These are phyloP conservation scores for Trifolium subterraneum DNA, from an alignment of 306 rosid genomes.

Conservation along the genomic window DNA sequence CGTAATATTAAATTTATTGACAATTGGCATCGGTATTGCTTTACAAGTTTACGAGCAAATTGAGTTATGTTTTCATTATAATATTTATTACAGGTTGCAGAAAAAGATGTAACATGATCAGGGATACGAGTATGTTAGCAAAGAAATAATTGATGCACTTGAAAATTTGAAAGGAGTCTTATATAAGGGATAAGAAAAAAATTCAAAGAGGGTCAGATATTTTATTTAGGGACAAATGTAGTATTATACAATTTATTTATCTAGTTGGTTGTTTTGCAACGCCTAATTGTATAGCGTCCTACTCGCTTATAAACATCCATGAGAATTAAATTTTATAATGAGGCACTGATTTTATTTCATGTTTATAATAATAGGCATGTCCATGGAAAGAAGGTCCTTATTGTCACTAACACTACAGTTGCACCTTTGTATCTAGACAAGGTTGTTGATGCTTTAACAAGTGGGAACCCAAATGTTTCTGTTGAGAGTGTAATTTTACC, in stretches of 20 bases:
- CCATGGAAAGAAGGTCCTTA: slow-evolving; percentile 90
- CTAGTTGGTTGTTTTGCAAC: neutral
- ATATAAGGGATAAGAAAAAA: neutral
- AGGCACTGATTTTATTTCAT: neutral
- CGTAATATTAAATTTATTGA: too few relatives aligned
- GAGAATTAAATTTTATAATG: slow-evolving; percentile 1
- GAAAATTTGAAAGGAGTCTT: neutral
- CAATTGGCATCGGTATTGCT: too few relatives aligned
- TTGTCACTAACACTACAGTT: slow-evolving; percentile 82
- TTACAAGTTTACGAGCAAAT: too few relatives aligned
- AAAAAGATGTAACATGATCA: neutral
- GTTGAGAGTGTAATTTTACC: slow-evolving; percentile 88
- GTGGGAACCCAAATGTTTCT: slow-evolving; percentile 77
- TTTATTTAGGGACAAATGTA: neutral
- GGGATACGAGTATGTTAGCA: neutral
- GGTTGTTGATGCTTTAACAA: slow-evolving; percentile 77
- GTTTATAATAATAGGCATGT: slow-evolving; percentile 69
- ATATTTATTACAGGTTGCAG: neutral
- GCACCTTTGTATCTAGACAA: slow-evolving; percentile 83
- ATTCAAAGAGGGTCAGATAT: neutral
- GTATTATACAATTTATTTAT: neutral
- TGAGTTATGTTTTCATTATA: neutral
- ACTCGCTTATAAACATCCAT: neutral
- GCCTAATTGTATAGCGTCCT: neutral
- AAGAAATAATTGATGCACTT: neutral